Conservation (phyloP, 106 monocot species). For the Platanthera guangdongensis region DNA sequence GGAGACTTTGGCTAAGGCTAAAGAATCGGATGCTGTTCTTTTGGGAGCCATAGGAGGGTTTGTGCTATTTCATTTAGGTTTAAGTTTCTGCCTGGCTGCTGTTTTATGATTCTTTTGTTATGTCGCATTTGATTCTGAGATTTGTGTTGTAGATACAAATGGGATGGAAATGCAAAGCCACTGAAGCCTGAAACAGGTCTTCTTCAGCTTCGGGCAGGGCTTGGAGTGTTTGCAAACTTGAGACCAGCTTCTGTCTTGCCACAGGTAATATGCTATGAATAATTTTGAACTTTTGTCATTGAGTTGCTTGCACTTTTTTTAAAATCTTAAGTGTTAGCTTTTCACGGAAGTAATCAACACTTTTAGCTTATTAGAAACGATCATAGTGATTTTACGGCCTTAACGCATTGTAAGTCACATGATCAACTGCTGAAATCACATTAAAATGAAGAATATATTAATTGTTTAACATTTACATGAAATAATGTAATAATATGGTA, state of each 20-base stretch:
- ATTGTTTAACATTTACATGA: no score
- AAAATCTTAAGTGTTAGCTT: background rate
- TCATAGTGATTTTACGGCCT: background rate
- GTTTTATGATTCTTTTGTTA: background rate
- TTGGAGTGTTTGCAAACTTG: conserved; percentile 82
- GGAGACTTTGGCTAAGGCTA: conserved; percentile 38
- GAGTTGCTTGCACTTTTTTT: background rate
- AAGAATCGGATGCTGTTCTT: conserved; percentile 38
- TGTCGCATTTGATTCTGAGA: background rate
- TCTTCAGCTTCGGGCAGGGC: conserved; percentile 74
- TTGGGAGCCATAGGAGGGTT: conserved; percentile 61
- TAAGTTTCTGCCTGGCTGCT: background rate
- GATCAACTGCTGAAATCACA: no score
- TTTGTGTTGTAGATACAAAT: conserved; percentile 54
- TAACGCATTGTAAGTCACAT: no score
- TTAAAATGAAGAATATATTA: no score
- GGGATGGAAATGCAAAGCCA: conserved; percentile 79
- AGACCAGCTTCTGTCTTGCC: conserved; percentile 80
- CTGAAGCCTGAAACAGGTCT: conserved; percentile 92
- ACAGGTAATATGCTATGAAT: conserved; percentile 38
- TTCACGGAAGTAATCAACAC: background rate
- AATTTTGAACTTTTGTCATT: background rate
- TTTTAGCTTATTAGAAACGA: background rate
- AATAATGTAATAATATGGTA: no score
- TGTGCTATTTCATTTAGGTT: conserved; percentile 9